Evolutionary conservation across 768 basidiomycete species (phyloP), one percentile per base, ranked within the genome.

Genomic region (Piloderma croceum): DNA sequence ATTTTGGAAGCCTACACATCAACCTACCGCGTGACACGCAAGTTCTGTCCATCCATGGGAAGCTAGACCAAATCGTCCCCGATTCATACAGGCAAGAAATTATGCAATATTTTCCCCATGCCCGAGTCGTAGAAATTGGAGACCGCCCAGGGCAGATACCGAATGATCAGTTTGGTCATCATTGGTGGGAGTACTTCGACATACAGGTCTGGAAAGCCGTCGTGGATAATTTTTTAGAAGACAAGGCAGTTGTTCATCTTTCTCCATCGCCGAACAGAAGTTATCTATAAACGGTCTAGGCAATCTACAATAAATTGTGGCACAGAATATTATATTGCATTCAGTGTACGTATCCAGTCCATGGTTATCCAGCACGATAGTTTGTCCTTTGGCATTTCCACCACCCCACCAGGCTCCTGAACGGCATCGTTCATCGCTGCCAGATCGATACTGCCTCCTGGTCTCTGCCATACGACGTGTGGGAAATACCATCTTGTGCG

Each of bases 171-270:
- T 71, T 73, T 42, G 70, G 70, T 3, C 70, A 71, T 46, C 48
- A 63, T 25, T 72, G 68, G 71, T 66, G 59, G 42, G 71, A 71
- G 45, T 74, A 71, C 46, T 72, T 73, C 41, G 63, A 64, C 42
- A 48, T 65, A 5, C 52, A 54, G 36, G 54, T 69, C 25, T 73
- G 70, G 70, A 45, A 46, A 17, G 60, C 62, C 34, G 65, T 67
- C 5, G 45, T 70, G 1, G 62, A 66, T 39, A 48, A 42, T 24
- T 72, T 72, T 39, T 45, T 68, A 21, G 25, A 34, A 15, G 23
- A 39, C 21, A 25, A n/a, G n/a, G n/a, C n/a, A n/a, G n/a, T n/a
- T n/a, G n/a, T n/a, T n/a, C n/a, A n/a, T n/a, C n/a, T n/a, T n/a
- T n/a, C n/a, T n/a, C n/a, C n/a, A n/a, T n/a, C n/a, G n/a, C n/a